Evolutionary conservation across 352 stramenopile genomes (phyloP), one percentile per base, ranked within the genome.

Genomic region (Phytopythium oedochilum): DNA sequence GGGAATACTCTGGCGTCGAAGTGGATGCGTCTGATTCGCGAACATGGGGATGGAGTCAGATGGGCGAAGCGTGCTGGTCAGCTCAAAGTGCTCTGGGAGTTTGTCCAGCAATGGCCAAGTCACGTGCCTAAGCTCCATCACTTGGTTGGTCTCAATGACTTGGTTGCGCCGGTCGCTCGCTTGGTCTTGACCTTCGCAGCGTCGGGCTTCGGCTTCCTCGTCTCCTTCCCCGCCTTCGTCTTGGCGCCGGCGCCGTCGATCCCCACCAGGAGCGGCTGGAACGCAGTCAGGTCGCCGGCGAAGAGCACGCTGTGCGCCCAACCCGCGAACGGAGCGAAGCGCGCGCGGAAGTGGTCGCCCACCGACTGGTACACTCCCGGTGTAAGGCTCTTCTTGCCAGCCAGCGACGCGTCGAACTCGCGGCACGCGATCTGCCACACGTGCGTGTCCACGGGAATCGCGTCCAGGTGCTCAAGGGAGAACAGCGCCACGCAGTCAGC

Each of bases 401-500:
- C 57, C 17, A 85, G 66, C 22, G 54, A 66, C 25, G 67, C 3
- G 25, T 92, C 78, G 46, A 94, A 78, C 53, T 96, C 84, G 12
- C 86, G 82, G 17, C 87, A 88, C n/a, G 92, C 92, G 68, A 98
- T 98, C 32, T 97, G 89, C 89, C 92, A 97, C 26, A 98, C 92
- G 67, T 99, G 97, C 26, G 96, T 97, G 70, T 99, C 97, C 2
- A 99, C 95, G 1, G 97, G 96, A 53, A 99, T 98, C 6, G 89
- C 80, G 29, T 96, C 85, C 25, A 89, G 64, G 53, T 95, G 86
- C 49, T 97, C 90, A 18, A 99, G 63, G 5, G 92, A 97, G 67
- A 99, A 99, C 6, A 99, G 85, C 31, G 89, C 95, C 10, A 99
- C 87, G 66, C 97, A 99, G 71, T 99, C 97, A 1, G 97, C 97